Evolutionary conservation across 1,284 basidiomycete genomes (phyloP), one percentile per base, ranked within the genome.

Genomic region (Sanguinoderma infundibulare): DNA sequence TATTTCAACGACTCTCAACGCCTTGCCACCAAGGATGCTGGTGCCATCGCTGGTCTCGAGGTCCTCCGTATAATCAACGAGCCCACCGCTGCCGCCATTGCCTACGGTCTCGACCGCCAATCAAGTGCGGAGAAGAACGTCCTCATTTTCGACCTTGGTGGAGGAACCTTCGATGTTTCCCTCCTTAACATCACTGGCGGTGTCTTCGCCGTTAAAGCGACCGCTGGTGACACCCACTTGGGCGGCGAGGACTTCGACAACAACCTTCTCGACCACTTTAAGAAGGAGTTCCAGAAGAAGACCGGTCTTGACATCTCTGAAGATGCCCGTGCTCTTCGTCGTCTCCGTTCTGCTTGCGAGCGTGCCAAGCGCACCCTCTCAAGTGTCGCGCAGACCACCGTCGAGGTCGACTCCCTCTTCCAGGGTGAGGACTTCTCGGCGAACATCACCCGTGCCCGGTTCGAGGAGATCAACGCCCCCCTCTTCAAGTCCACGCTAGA

Each of bases 191-290:
- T 98, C 80, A 94, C 88, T 73, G 95, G 95, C 75, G 96, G 96
- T 80, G 94, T 98, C 72, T 98, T 98, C 74, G 96, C 95, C 71
- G 96, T 98, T 71, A 92, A 97, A 84, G 95, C 97, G 49, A 98
- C 97, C 70, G 96, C 96, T 70, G 97, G 96, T 86, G 96, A 98
- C 82, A 98, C 96, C 69, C 96, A 98, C 81, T 85, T 98, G 78
- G 96, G 95, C 83, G 95, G 95, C 82, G 95, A 97, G 81, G 95
- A 97, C 78, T 99, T 98, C 75, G 97, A 99, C 83, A 98, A 98
- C 83, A 87, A 94, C 74, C 90, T 99, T 70, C 83, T 99, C 67
- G 95, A 99, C 64, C 92, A 96, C 88, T 98, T 99, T 84, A 95
- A 95, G 83, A 94, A 94, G 78, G 96, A 98, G 82, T 98, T 98